phyloP scores from a whole-genome alignment of 1,284 basidiomycete species.

The Austroboletus novae-zelandiae region DNA sequence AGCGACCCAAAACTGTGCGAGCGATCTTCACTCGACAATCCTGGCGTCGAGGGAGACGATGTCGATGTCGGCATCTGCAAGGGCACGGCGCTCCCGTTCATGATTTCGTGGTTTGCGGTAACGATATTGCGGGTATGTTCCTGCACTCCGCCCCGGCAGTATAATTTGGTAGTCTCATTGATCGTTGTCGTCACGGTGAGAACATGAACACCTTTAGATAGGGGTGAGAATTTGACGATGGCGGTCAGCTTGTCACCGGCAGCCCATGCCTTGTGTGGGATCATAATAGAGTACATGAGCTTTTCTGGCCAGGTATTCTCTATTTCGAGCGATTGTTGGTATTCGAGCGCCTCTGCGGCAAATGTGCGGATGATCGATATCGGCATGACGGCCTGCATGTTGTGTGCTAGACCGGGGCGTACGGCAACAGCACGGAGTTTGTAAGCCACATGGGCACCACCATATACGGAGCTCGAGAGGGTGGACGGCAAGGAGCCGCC shows the following conservation, averaged over 20 bases:
- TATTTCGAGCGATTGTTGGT: constrained; percentile 91
- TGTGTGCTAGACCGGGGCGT: constrained; percentile 72
- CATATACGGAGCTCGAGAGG: constrained; percentile 55
- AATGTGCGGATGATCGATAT: constrained; percentile 76
- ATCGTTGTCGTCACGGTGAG: constrained; percentile 66
- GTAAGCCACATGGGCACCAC: constrained; percentile 74
- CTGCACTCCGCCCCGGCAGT: constrained; percentile 47
- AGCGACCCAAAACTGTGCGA: constrained; percentile 17
- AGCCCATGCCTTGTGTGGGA: constrained; percentile 90
- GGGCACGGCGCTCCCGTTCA: constrained; percentile 57
- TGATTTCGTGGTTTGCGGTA: constrained; percentile 69
- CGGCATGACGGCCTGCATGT: constrained; percentile 61
- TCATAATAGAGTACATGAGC: constrained; percentile 85
- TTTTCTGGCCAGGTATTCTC: constrained; percentile 97
- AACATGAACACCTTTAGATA: constrained; percentile 81
- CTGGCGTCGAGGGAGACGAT: constrained; percentile 13
- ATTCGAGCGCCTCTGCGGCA: constrained; percentile 82
- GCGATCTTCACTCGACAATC: constrained; percentile 15
- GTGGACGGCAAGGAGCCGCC: constrained; percentile 82
- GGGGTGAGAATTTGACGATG: constrained; percentile 82
- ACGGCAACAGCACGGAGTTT: constrained; percentile 82
- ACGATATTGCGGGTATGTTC: constrained; percentile 64
- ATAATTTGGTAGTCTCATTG: constrained; percentile 69
- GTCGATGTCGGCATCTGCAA: constrained; percentile 28
- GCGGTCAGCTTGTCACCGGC: constrained; percentile 83